Conservation (phyloP, 129 eudicot species). For the Daucus carota region DNA sequence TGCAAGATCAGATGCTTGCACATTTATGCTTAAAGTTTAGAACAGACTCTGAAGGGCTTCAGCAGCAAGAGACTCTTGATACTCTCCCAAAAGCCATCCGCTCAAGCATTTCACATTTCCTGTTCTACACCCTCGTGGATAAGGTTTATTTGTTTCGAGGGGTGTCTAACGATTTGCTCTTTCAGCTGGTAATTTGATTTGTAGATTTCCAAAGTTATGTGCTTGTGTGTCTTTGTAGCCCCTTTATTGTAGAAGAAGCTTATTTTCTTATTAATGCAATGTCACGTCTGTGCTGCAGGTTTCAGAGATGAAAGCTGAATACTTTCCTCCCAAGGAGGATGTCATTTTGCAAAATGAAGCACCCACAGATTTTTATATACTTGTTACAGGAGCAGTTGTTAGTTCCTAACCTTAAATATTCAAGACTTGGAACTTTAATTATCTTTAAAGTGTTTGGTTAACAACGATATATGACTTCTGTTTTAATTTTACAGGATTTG, state of each 20-base stretch:
- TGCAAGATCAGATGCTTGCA: conserved; percentile 98
- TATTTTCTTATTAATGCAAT: background rate
- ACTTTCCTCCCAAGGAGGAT: conserved; percentile 91
- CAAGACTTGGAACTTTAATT: background rate
- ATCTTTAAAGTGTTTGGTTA: background rate
- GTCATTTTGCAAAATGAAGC: conserved; percentile 98
- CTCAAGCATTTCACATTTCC: conserved; percentile 84
- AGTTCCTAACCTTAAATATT: conserved; percentile 9
- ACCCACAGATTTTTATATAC: conserved; percentile 85
- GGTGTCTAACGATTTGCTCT: conserved; percentile 80
- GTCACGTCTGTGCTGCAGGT: conserved; percentile 37
- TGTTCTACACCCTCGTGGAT: conserved; percentile 71
- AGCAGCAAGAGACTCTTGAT: conserved; percentile 90
- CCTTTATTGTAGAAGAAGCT: background rate
- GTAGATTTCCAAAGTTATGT: background rate
- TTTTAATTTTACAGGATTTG: conserved; percentile 50
- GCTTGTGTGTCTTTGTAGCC: background rate
- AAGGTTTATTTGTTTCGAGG: conserved; percentile 78
- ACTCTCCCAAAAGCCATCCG: conserved; percentile 97
- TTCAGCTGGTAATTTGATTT: conserved; percentile 67
- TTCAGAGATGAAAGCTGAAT: conserved; percentile 98
- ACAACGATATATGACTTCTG: conserved; percentile 9
- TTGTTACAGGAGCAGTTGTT: conserved; percentile 87
- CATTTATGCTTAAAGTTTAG: conserved; percentile 82
- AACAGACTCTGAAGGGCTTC: conserved; percentile 92